Conservation (phyloP, 495 filamentous ascomycete genomes). For the Penicillium coffeae region DNA sequence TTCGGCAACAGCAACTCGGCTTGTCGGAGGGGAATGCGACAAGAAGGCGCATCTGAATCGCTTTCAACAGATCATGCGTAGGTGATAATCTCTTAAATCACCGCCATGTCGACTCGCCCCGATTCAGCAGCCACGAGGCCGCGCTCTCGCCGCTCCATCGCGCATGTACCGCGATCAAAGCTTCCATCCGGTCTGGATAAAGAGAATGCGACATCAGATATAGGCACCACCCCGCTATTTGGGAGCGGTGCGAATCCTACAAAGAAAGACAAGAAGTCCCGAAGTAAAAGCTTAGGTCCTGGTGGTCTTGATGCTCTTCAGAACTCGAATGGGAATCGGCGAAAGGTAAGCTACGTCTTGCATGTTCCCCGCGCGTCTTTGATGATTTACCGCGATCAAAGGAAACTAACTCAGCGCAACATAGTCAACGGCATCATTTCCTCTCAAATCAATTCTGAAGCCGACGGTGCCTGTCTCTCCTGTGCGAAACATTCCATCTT, state of each 20-base stretch:
- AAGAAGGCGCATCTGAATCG: neutral
- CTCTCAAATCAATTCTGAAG: conserved; percentile 79
- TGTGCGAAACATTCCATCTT: conserved; percentile 56
- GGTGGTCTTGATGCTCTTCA: conserved; percentile 82
- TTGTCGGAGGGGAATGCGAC: conserved; percentile 4
- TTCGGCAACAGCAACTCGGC: neutral
- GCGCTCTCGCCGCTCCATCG: conserved; percentile 76
- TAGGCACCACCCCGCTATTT: conserved; percentile 35
- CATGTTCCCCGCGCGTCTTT: conserved; percentile 3
- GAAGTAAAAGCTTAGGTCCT: conserved; percentile 93
- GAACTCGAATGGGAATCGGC: conserved; percentile 71
- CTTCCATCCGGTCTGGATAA: conserved; percentile 50
- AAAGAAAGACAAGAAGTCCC: conserved; percentile 64
- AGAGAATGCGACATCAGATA: conserved; percentile 68
- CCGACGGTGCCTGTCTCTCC: conserved; percentile 67
- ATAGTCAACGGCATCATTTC: conserved; percentile 55
- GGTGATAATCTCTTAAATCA: conserved; percentile 6
- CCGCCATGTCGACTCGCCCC: conserved; percentile 37
- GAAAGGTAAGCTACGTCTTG: conserved; percentile 55
- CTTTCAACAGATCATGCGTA: conserved; percentile 5
- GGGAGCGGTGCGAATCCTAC: conserved; percentile 29
- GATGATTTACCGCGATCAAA: neutral
- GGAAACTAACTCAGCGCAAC: too few species aligned
- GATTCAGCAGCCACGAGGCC: conserved; percentile 38
- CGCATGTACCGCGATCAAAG: conserved; percentile 55